phyloP scores from a whole-genome alignment of 805 yeast genomes.

The Blastobotrys attinorum region DNA sequence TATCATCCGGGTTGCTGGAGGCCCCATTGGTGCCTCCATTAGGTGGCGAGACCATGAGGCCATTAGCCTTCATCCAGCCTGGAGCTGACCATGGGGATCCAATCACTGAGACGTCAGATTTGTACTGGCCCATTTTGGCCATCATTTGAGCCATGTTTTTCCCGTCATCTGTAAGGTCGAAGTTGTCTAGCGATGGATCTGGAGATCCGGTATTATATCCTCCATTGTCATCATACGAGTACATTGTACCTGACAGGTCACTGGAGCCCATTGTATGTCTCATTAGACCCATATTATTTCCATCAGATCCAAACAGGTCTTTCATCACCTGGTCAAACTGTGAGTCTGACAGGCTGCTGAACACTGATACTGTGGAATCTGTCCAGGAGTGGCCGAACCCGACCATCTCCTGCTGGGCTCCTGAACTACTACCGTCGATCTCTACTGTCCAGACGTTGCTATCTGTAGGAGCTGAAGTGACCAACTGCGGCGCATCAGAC shows the following conservation, averaged over 20 bases:
- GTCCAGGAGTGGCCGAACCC: slow-evolving; percentile 7
- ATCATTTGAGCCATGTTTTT: slow-evolving; percentile 4
- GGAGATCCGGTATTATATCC: neutral
- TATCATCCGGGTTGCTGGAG: neutral
- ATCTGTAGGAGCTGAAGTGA: neutral
- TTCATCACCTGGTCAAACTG: slow-evolving; percentile 1
- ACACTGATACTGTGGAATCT: slow-evolving; percentile 1
- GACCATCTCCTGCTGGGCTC: slow-evolving; percentile 2
- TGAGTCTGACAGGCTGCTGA: neutral
- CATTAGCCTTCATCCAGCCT: slow-evolving; percentile 9
- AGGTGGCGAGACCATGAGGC: neutral
- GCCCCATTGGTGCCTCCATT: neutral
- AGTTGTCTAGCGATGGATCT: neutral
- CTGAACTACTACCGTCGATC: slow-evolving; percentile 1
- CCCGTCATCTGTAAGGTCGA: slow-evolving; percentile 1
- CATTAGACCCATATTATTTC: slow-evolving; percentile 4
- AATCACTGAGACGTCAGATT: slow-evolving; percentile 3
- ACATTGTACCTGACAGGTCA: neutral
- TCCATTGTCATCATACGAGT: slow-evolving; percentile 1
- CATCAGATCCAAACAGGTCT: slow-evolving; percentile 1
- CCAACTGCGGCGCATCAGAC: neutral
- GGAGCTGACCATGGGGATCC: slow-evolving; percentile 11
- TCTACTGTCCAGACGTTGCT: neutral
- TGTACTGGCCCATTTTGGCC: slow-evolving; percentile 5
- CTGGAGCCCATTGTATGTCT: slow-evolving; percentile 3